phyloP scores from a whole-genome alignment of 2,329 filamentous ascomycete species.

The Penicillium hesseltinei region DNA sequence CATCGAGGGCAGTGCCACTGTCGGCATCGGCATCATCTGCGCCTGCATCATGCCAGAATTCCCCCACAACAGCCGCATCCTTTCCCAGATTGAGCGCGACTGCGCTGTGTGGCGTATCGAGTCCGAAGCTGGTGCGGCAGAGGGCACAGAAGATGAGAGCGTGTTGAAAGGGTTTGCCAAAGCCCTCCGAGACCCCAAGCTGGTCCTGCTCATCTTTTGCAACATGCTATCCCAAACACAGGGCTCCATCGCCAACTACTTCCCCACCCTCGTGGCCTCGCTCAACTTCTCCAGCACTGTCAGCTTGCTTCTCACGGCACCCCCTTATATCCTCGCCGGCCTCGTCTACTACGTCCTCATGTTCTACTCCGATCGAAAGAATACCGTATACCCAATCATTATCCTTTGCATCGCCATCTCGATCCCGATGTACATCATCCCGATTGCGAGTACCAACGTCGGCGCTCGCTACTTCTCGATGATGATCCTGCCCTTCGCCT shows the following conservation, averaged over 20 bases:
- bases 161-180: constrained; percentile 23
- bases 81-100: constrained; percentile 21
- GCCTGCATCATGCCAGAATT: constrained; percentile 41
- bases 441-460: constrained; percentile 38
- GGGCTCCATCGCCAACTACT: constrained; percentile 32
- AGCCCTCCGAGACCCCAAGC: constrained; percentile 39
- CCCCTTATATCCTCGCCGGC: constrained; percentile 47
- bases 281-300: constrained; percentile 33
- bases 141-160: constrained; percentile 37
- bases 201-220: constrained; percentile 40
- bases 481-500: constrained; percentile 44
- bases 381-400: constrained; percentile 37
- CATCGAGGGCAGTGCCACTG: constrained; percentile 29
- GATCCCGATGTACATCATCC: constrained; percentile 40
- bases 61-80: constrained; percentile 41
- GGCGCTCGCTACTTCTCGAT: constrained; percentile 46
- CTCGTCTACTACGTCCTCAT: constrained; percentile 37
- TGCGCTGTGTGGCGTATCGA: constrained; percentile 29
- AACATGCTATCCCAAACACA: constrained; percentile 43
- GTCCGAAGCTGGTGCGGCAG: constrained; percentile 41
- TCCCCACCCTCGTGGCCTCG: constrained; percentile 25
- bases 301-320: constrained; percentile 48
- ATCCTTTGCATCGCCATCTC: constrained; percentile 36
- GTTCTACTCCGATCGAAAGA: constrained; percentile 42
- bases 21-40: constrained; percentile 32